Conservation (phyloP, 1,139 yeast species). For the Diutina scorzettiae region DNA sequence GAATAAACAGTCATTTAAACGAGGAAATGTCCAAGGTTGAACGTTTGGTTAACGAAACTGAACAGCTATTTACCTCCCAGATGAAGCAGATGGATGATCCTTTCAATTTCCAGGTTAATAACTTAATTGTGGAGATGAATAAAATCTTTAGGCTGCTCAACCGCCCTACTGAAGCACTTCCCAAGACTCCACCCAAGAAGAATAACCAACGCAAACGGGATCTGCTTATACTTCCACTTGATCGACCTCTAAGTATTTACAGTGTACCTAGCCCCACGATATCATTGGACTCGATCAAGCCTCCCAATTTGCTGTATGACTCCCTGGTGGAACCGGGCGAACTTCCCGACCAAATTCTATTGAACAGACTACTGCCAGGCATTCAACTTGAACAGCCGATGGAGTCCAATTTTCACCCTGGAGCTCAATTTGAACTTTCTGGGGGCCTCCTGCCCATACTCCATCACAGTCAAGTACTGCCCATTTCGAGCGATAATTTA, state of each 20-base stretch:
- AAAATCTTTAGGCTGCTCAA: background rate
- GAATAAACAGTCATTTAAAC: background rate
- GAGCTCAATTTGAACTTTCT: too few species aligned
- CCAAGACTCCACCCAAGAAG: background rate
- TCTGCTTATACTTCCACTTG: constrained; percentile 1
- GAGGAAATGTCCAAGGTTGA: background rate
- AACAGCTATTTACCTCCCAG: background rate
- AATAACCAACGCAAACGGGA: background rate
- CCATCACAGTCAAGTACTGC: too few species aligned
- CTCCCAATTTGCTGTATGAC: background rate
- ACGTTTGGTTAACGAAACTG: background rate
- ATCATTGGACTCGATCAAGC: background rate
- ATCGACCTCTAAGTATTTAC: background rate
- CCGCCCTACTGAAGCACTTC: background rate
- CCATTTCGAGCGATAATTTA: too few species aligned
- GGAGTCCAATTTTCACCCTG: too few species aligned
- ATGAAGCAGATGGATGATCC: background rate
- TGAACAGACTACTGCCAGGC: too few species aligned
- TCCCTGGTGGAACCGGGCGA: too few species aligned
- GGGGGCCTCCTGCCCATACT: too few species aligned
- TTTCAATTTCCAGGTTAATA: background rate
- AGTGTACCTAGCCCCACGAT: constrained; percentile 5
- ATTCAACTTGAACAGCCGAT: too few species aligned
- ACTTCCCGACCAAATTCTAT: too few species aligned
- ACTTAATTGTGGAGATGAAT: constrained; percentile 1